Evolutionary conservation across 306 rosid genomes (phyloP).

Genomic region (Prunus armeniaca): DNA sequence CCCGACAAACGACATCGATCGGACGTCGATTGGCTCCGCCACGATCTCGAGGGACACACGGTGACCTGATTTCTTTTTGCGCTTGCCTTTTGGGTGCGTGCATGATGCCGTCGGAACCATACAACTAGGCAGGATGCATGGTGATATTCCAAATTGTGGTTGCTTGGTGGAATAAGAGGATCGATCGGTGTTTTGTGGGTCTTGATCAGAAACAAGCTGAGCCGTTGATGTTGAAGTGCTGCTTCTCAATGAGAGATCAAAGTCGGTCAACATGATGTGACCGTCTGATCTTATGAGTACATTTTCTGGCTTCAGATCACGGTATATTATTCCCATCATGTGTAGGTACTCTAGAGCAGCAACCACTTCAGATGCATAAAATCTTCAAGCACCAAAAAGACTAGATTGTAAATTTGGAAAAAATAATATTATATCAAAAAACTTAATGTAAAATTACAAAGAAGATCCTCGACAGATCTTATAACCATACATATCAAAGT

Average conservation of each 20-base stretch:
- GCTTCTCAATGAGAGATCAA: slow-evolving; percentile 57
- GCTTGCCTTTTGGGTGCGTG: slow-evolving; percentile 38
- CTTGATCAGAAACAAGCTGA: slow-evolving; percentile 33
- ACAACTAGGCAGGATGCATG: slow-evolving; percentile 64
- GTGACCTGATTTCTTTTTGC: slow-evolving; percentile 27
- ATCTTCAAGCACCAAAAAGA: slow-evolving; percentile 23
- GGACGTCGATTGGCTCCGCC: slow-evolving; percentile 52
- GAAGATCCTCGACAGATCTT: too few species aligned
- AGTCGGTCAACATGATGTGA: slow-evolving; percentile 62
- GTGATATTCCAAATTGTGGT: slow-evolving; percentile 37
- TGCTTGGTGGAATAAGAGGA: slow-evolving; percentile 13
- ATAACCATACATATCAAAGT: too few species aligned
- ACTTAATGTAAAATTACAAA: neutral
- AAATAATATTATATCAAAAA: neutral
- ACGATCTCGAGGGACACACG: slow-evolving; percentile 40
- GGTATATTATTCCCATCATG: slow-evolving; percentile 58
- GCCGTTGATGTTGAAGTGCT: slow-evolving; percentile 43
- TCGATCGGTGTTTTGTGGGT: neutral
- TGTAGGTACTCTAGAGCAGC: slow-evolving; percentile 54
- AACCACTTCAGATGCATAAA: slow-evolving; percentile 50
- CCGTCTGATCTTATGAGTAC: slow-evolving; percentile 50
- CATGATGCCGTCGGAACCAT: slow-evolving; percentile 51
- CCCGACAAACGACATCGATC: slow-evolving; percentile 70
- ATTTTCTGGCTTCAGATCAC: slow-evolving; percentile 60
- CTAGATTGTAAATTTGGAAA: neutral